Evolutionary conservation across 768 basidiomycete genomes (phyloP), one percentile per base, ranked within the genome.

Genomic region (Pleurotus sapidus): DNA sequence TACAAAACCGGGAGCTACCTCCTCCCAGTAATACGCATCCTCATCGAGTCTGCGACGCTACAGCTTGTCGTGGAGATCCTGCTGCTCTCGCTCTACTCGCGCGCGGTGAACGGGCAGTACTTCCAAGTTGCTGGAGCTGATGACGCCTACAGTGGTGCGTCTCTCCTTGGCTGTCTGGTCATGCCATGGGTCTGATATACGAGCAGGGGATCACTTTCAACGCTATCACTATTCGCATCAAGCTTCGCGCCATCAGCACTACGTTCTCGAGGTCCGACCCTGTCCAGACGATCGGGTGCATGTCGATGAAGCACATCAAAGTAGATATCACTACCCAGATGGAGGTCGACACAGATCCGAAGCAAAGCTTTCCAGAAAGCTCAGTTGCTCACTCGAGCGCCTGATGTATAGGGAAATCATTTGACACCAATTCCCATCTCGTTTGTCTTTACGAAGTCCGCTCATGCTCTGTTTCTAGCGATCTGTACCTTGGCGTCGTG

Each of bases 11-110:
- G 43, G 12, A 34, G 57, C 9, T 49, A 5, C 3, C 54, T 65
- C 23, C n/a, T 62, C 2, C 60, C 58, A 2, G 23, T 65, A 15
- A 18, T 60, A 1, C 43, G 40, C 4, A 64, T 64, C 9, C 45
- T 66, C 0, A 54, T 64, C 9, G 65, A 66, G 17, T 64, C 63
- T 5, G 63, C 63, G 3, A 54, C 63, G 1, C 17, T 66, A 4
- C 61, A 66, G 24, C 61, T 64, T 18, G 43, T 65, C 12, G 38
- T 61, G 2, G 59, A 64, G 27, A 59, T 62, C 34, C 24, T 66
- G n/a, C 57, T 64, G 11, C 57, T 66, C 15, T 51, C 55, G 5
- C 38, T 66, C 2, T 64, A 64, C 24, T 46, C 55, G 4, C 47
- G 49, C 14, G 40, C 55, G 37, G 51, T 55, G 39, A 66, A 65